Base-by-base conservation (phyloP, 2,329 filamentous ascomycete genomes). In the Macrophomina phaseolina region DNA sequence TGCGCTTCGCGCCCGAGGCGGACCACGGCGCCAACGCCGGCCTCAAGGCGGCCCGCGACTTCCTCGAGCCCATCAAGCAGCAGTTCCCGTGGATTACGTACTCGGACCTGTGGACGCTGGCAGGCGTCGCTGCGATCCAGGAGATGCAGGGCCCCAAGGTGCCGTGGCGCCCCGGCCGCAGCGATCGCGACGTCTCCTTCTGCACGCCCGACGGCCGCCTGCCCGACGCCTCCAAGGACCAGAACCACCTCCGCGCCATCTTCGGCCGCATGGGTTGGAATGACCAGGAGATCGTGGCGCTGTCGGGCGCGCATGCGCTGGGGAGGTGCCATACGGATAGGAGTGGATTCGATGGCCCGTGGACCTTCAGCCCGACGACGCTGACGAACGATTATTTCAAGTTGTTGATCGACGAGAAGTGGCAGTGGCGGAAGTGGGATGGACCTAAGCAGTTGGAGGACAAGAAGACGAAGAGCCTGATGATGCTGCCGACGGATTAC, bases 181-280 rank as follows among this genome's bases (percentile, higher is more conserved):
- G 81, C 67, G 94, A 99, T 81, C 86, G 86, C 74, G 94, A 97
- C 72, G 82, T 91, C 36, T 81, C 89, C 67, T 92, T 89, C 79
- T 97, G 94, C 87, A 97, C 95, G 34, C 95, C 95, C 61, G 94
- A 97, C 76, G 95, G 95, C 71, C 93, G 94, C 80, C 86, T 93
- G 23, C 91, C 94, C 70, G 93, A 99, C 78, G 94, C 86, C 62
- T 80, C 88, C 73, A 88, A 97, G 86, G 90, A 87, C 68, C 84
- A 89, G 69, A 87, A 89, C 76, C 94, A 98, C 82, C 87, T 98
- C 73, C 91, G 95, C 75, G 87, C 88, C 82, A 94, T 98, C 84
- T 99, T 98, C 82, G 88, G 89, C 80, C 93, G 94, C 78, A 98
- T 98, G 94, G 94, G 94, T 72, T 98, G 97, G 86, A 91, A 95